Evolutionary conservation across 2,329 filamentous ascomycete genomes (phyloP).

Genomic region (Calycina herbarum): DNA sequence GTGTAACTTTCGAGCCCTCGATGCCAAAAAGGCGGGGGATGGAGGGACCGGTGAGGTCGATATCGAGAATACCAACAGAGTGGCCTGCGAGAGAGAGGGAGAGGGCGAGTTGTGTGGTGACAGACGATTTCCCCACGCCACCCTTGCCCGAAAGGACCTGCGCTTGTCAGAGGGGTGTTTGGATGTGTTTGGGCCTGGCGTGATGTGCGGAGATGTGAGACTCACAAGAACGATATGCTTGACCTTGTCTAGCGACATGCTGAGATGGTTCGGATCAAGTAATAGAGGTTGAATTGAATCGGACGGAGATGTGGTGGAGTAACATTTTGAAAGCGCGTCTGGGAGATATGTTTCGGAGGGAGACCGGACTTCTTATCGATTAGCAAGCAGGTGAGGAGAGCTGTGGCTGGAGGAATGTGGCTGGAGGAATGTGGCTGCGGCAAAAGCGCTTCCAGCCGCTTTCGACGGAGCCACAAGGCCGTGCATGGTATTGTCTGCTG

Average conservation of each 20-base stretch:
- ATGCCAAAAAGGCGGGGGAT: slow-evolving; percentile 94
- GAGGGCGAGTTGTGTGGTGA: slow-evolving; percentile 94
- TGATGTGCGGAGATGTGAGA: slow-evolving; percentile 17
- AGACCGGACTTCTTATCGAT: slow-evolving; percentile 32
- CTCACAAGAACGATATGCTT: slow-evolving; percentile 75
- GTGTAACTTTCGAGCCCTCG: slow-evolving; percentile 84
- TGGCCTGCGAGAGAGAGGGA: slow-evolving; percentile 82
- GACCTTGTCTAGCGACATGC: slow-evolving; percentile 68
- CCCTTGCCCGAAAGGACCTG: slow-evolving; percentile 91
- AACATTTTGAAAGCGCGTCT: background rate
- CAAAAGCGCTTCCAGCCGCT: background rate
- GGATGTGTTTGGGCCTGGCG: background rate
- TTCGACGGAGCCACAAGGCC: background rate
- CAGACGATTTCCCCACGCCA: slow-evolving; percentile 94
- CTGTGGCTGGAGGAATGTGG: background rate
- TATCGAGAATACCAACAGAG: slow-evolving; percentile 91
- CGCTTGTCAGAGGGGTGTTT: slow-evolving; percentile 18
- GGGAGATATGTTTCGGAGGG: background rate
- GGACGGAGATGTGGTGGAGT: background rate
- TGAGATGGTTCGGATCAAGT: slow-evolving; percentile 19
- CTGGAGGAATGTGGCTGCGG: background rate
- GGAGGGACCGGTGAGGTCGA: slow-evolving; percentile 93
- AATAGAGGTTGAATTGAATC: background rate
- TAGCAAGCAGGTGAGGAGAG: slow-evolving; percentile 29
- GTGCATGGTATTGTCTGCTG: background rate